Evolutionary conservation across 495 filamentous ascomycete genomes (phyloP), one percentile per base, ranked within the genome.

Genomic region (Penicillium diatomitis): DNA sequence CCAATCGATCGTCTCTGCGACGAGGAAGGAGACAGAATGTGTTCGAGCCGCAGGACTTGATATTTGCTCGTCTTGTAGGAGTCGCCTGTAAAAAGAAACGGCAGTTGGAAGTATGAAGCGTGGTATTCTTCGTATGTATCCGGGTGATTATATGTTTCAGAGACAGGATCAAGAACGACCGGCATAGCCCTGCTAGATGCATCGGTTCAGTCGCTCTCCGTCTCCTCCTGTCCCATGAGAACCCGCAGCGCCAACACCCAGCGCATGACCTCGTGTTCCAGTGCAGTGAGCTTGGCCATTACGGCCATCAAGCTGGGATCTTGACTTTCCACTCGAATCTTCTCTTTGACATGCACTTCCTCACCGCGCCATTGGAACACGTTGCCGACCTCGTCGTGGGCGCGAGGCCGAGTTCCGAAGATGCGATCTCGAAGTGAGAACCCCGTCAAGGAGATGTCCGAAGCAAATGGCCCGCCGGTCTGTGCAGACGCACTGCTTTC

Each of bases 271-370:
- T 79, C 79, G 58, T 90, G 81, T 44, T 88, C 84, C 48, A 97
- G 63, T 20, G 87, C 88, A 30, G 76, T 83, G 66, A 98, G 64
- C 68, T 98, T 98, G 4, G 88, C 85, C 70, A 87, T 84, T 10
- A 90, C 73, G n/a, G 84, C 80, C 69, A 98, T 79, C 52, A 98
- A 54, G 60, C 82, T 88, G 32, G 92, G 94, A 61, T 98, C 92
- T 47, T 90, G 87, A 48, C 82, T 90, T 69, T 96, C 92, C 5
- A 97, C 87, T 31, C 81, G 77, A 7, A 98, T 79, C 64, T 96
- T 95, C 57, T 97, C 92, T 52, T 78, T 82, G 12, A 98, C 94
- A 38, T 76, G 81, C 0, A 96, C 90, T 40, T 90, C 85, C 42
- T 80, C 72, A 0, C 80, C 83, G n/a, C 68, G 65, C 64, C 76